Evolutionary conservation across 768 basidiomycete genomes (phyloP), one percentile per base, ranked within the genome.

Genomic region (Kondoa malvinella): DNA sequence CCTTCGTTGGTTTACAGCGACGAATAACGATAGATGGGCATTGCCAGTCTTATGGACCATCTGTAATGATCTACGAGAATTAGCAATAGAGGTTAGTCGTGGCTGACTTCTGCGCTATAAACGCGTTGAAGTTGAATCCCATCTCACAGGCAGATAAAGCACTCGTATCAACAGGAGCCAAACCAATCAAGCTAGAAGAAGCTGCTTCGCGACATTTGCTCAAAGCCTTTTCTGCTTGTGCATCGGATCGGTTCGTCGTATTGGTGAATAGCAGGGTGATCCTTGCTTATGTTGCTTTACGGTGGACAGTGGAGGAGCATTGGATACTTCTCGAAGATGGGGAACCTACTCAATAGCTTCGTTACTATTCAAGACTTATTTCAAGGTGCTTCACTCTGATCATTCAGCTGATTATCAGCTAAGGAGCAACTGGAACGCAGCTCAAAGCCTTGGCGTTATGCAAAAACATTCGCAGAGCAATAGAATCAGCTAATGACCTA

Each of bases 291-390:
- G 34, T 62, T 12, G 4, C 21, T 27, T 16, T 40, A 1, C 15
- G 12, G 17, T 14, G n/a, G 26, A 31, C 70, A 61, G 59, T 29
- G 25, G 60, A 63, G 29, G 40, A 33, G 40, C 71, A 27, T 78
- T 84, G 62, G 80, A 83, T 31, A 82, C 88, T 77, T 86, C 87
- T 50, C 80, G 90, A 73, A 88, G 88, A 79, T 87, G 91, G 90
- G 86, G 91, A 0, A 83, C 92, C 1, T 97, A 97, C 78, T 89
- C 91, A 73, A 84, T 95, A 16, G 92, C 92, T 0, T 87, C 87
- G 17, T 80, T 94, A 63, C 86, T 92, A 66, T 79, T 99, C 77
- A 97, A 97, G 77, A 87, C 85, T 61, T 97, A 97, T 79, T 96
- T 97, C 81, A 85, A 86, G 72, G 92, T 85, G 77, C 76, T 86